phyloP scores from a whole-genome alignment of 192 early-diverging fungal species.

The Funneliformis mosseae region DNA sequence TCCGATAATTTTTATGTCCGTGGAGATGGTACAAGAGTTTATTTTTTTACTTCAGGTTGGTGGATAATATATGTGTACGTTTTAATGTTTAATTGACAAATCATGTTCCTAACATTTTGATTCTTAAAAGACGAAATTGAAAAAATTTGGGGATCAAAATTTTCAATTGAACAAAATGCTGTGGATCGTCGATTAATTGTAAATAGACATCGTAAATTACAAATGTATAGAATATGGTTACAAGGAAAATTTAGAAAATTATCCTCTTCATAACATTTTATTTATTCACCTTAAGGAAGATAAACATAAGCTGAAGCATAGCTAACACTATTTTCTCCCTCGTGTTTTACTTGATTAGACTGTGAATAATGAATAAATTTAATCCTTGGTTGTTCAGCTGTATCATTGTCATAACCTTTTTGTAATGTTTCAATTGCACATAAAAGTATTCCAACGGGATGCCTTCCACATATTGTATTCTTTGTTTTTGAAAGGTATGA shows the following conservation, averaged over 20 bases:
- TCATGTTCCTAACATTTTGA: background rate
- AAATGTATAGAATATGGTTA: constrained; percentile 98
- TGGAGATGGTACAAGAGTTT: constrained; percentile 94
- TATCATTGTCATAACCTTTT: background rate
- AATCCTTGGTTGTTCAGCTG: constrained; percentile 38
- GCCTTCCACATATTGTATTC: constrained; percentile 96
- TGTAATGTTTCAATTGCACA: constrained; percentile 57
- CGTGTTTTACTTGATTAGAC: constrained; percentile 55
- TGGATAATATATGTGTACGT: background rate
- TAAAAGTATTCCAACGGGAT: constrained; percentile 85
- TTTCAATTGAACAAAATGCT: constrained; percentile 85
- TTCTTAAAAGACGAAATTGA: constrained; percentile 51
- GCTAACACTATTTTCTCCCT: constrained; percentile 28
- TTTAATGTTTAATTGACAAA: background rate
- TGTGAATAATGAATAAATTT: constrained; percentile 89
- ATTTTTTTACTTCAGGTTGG: constrained; percentile 79
- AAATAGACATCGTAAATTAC: constrained; percentile 86
- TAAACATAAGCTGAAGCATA: constrained; percentile 34
- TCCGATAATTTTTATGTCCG: constrained; percentile 96
- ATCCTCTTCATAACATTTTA: background rate
- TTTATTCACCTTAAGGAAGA: background rate
- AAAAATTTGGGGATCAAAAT: constrained; percentile 56
- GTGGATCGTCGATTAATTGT: constrained; percentile 92
- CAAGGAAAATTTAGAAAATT: constrained; percentile 93
- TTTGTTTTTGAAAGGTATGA: constrained; percentile 73